A percentile compares a stretch with the other conserved stretches of the same genome.
phyloP scores from a whole-genome alignment of 805 yeast species.

The Metschnikowia lunata region DNA sequence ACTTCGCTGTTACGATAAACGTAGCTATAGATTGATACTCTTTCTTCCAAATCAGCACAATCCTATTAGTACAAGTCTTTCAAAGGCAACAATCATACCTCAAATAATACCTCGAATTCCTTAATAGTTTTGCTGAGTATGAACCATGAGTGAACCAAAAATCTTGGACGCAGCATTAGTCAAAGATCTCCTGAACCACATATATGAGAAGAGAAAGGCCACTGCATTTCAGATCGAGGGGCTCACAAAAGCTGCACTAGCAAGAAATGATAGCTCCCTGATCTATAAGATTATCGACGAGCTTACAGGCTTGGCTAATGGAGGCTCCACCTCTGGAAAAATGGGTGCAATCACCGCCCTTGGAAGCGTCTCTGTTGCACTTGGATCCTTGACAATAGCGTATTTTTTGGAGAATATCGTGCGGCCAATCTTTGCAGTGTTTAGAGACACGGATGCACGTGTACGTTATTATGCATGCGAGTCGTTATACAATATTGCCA shows the following conservation, averaged over 20 bases:
- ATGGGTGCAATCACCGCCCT: constrained; percentile 95
- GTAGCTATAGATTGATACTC: background rate
- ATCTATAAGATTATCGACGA: constrained; percentile 67
- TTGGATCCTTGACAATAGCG: constrained; percentile 82
- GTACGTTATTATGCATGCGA: constrained; percentile 97
- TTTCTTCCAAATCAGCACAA: no score
- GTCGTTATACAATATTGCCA: constrained; percentile 89
- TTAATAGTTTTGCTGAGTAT: no score
- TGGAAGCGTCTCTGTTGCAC: constrained; percentile 92
- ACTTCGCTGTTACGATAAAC: background rate
- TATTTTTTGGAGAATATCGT: constrained; percentile 77
- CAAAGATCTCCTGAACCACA: constrained; percentile 42
- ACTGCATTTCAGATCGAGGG: constrained; percentile 66
- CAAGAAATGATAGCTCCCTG: constrained; percentile 54
- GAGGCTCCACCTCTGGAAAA: constrained; percentile 65
- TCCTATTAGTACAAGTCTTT: no score
- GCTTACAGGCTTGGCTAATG: constrained; percentile 70
- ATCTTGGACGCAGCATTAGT: constrained; percentile 34
- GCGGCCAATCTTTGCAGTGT: constrained; percentile 91
- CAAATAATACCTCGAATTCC: no score
- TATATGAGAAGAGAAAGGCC: constrained; percentile 44
- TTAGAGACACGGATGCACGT: constrained; percentile 95
- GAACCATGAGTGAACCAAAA: constrained; percentile 18
- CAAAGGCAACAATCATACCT: no score
- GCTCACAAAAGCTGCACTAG: constrained; percentile 64